phyloP scores from a whole-genome alignment of 2,329 filamentous ascomycete species.

The Fusarium sp. region DNA sequence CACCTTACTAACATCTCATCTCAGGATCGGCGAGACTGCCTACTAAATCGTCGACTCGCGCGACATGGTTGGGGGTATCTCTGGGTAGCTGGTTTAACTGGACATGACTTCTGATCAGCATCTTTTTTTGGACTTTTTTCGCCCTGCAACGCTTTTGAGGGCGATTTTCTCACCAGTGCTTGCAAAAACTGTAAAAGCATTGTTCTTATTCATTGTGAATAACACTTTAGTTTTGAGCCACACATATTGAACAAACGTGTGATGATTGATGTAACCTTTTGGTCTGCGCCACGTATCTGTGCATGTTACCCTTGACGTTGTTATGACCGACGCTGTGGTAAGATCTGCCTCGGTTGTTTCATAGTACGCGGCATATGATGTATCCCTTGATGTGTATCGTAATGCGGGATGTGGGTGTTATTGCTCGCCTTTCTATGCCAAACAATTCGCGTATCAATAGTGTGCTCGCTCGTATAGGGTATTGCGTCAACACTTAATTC shows the following conservation, averaged over 20 bases:
- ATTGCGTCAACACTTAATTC: not conserved
- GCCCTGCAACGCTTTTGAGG: slow-evolving; percentile 22
- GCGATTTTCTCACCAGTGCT: slow-evolving; percentile 20
- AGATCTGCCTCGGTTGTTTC: not conserved
- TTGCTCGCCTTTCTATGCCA: not conserved
- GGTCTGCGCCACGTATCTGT: not conserved
- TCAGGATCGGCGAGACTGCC: slow-evolving; percentile 37
- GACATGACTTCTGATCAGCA: slow-evolving; percentile 29
- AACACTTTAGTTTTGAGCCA: slow-evolving; percentile 13
- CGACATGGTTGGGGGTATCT: slow-evolving; percentile 13
- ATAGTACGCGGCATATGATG: not conserved
- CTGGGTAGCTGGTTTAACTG: slow-evolving; percentile 12
- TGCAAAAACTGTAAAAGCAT: slow-evolving; percentile 20
- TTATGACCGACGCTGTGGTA: not conserved
- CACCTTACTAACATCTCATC: slow-evolving; percentile 12
- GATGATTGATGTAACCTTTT: not conserved
- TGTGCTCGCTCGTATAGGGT: not conserved
- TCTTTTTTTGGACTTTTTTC: slow-evolving; percentile 25
- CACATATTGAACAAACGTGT: not conserved
- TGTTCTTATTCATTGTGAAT: slow-evolving; percentile 27
- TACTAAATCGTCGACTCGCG: slow-evolving; percentile 29
- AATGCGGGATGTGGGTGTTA: not conserved
- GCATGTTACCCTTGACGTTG: not conserved
- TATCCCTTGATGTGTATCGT: not conserved
- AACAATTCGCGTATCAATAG: not conserved